Evolutionary conservation across 2,329 filamentous ascomycete species (phyloP).

Genomic region (Colletotrichum spinosum): DNA sequence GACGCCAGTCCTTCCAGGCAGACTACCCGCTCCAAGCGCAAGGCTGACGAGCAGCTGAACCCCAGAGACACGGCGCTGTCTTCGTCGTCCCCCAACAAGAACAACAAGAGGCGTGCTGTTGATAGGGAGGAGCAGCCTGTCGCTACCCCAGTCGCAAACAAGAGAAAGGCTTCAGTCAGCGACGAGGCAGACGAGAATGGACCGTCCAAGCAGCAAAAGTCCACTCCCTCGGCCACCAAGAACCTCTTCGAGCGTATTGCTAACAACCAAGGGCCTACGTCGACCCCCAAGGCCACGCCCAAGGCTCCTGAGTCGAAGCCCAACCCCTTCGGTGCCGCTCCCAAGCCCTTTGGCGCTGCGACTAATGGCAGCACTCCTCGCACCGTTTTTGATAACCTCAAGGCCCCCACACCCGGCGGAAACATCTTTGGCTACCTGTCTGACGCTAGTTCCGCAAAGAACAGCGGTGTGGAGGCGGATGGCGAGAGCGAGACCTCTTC

Average conservation of each 20-base stretch:
- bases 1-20: conserved; percentile 47
- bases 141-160: conserved; percentile 55
- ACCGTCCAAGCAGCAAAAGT: conserved; percentile 63
- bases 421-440: conserved; percentile 73
- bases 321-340: conserved; percentile 45
- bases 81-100: conserved; percentile 48
- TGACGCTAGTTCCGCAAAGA: conserved; percentile 65
- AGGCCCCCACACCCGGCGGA: conserved; percentile 44
- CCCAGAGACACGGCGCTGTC: conserved; percentile 51
- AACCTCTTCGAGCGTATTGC: conserved; percentile 68
- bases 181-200: conserved; percentile 60
- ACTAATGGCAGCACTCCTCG: conserved; percentile 51
- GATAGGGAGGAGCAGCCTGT: conserved; percentile 51
- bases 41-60: conserved; percentile 64
- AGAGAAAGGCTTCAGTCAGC: conserved; percentile 61
- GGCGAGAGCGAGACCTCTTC: conserved; percentile 59
- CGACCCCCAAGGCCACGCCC: conserved; percentile 46
- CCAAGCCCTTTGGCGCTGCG: too few relatives aligned
- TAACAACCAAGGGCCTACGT: conserved; percentile 56
- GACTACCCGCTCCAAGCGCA: conserved; percentile 60
- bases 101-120: conserved; percentile 62
- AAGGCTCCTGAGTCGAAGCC: conserved; percentile 46
- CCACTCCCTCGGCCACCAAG: conserved; percentile 63
- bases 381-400: conserved; percentile 56
- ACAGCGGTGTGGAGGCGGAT: conserved; percentile 62